Evolutionary conservation across 495 filamentous ascomycete species (phyloP).

Genomic region (Xylaria intraflava): DNA sequence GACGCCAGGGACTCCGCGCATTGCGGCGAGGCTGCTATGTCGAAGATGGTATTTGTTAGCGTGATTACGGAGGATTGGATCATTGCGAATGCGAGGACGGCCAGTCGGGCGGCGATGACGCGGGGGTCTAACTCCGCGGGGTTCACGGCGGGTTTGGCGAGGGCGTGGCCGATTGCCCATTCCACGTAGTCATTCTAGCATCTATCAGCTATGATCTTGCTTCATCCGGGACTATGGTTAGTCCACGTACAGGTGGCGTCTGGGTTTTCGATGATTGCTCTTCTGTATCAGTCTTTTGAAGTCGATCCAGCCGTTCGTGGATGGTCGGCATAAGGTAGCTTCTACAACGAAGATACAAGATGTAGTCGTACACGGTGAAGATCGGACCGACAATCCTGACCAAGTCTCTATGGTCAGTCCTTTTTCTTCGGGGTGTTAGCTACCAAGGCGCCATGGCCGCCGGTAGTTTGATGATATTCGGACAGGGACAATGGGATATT

Average conservation of each 20-base stretch:
- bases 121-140: constrained; percentile 17
- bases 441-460: constrained; percentile 3
- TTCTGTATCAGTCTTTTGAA: neutral
- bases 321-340: constrained; percentile 29
- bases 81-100: constrained; percentile 36
- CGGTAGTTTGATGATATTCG: no score
- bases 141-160: constrained; percentile 17
- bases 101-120: constrained; percentile 30
- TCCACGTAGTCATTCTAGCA: constrained; percentile 30
- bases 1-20: constrained; percentile 15
- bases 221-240: neutral
- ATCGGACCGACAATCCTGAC: constrained; percentile 26
- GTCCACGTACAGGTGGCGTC: constrained; percentile 9
- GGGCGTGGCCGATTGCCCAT: constrained; percentile 31
- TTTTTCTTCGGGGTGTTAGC: constrained; percentile 14
- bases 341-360: constrained; percentile 21
- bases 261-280: neutral
- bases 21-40: constrained; percentile 23
- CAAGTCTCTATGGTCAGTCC: constrained; percentile 6
- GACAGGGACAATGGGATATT: no score
- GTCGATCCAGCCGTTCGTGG: constrained; percentile 15
- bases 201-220: neutral
- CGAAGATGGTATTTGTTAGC: constrained; percentile 35
- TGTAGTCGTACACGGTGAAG: constrained; percentile 25
- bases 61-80: constrained; percentile 44